Conservation (phyloP, 2,329 filamentous ascomycete genomes). For the Fusarium pseudonygamai region DNA sequence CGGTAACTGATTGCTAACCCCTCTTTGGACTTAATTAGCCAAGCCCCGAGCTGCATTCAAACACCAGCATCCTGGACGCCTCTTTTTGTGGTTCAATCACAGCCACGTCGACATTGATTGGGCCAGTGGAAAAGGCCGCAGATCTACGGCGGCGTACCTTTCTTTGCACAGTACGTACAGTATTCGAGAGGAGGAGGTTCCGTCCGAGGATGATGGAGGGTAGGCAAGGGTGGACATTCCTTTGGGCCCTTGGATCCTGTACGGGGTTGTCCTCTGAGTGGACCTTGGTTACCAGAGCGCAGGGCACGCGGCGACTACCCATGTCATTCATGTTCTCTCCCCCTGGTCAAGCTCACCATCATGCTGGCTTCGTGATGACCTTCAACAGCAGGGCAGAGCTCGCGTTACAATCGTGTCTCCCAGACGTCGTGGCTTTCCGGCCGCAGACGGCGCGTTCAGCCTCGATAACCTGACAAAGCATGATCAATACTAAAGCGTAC, state of each 20-base stretch:
- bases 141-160: conserved; percentile 35
- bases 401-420: conserved; percentile 17
- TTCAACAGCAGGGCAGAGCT: conserved; percentile 32
- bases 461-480: neutral
- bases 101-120: conserved; percentile 42
- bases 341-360: conserved; percentile 39
- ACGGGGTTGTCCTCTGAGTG: conserved; percentile 34
- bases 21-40: conserved; percentile 40
- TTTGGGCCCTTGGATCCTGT: conserved; percentile 37
- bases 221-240: conserved; percentile 36
- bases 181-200: conserved; percentile 25
- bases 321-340: conserved; percentile 26
- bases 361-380: conserved; percentile 39
- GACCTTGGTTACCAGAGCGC: conserved; percentile 28
- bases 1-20: conserved; percentile 42
- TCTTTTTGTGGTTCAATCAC: conserved; percentile 37
- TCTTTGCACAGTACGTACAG: conserved; percentile 35
- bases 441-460: conserved; percentile 21
- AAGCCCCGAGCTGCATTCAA: conserved; percentile 43
- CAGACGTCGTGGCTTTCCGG: conserved; percentile 22
- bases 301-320: conserved; percentile 36
- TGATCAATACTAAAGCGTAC: neutral
- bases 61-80: conserved; percentile 41
- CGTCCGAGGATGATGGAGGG: conserved; percentile 3
- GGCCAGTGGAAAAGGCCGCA: conserved; percentile 43